Base-by-base conservation (phyloP, 306 rosid species). In the Glycine soja region DNA sequence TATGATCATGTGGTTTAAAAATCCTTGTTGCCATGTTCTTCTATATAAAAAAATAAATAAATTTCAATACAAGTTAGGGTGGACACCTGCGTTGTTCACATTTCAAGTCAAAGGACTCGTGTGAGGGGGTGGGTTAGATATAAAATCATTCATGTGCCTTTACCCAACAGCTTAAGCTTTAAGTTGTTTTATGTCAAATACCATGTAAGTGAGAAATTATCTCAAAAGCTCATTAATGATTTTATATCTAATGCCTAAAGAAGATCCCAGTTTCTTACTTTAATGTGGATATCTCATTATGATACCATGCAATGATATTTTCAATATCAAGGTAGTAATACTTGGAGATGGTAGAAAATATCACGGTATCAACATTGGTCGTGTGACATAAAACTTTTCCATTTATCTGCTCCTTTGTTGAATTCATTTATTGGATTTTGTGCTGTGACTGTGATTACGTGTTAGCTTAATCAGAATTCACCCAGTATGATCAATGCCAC, bases 321-420 rank as follows among this genome's bases (percentile, higher is more conserved):
- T 13, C 52, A 47, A 8, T 66, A 16, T 56, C 54, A 42, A 70
- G 34, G 70, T 51, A 42, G 84, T 68, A 40, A 50, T 74, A 79
- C 47, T 47, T 65, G 34, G 57, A 65, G 53, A 73, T 67, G 62
- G 50, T 69, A 71, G 68, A 57, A 56, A 63, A 46, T 53, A 34
- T 56, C 18, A 9, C 19, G 6, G 7, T 78, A 78, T 30, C 19
- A 10, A 66, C 43, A 43, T 61, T 40, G 64, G 53, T 56, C 8
- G 43, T 69, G 45, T 70, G 83, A 47, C 38, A 46, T 42, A 13
- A 16, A 58, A 79, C 71, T 14, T 65, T 38, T 54, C 70, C 61
- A 62, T 43, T 50, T 64, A 56, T 38, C 32, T 56, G 11, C 7
- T 48, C 9, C 38, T 34, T 34, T 51, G 14, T 74, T 56, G 15